Evolutionary conservation across 2,329 filamentous ascomycete genomes (phyloP).

Genomic region (Botryosphaeria agaves): DNA sequence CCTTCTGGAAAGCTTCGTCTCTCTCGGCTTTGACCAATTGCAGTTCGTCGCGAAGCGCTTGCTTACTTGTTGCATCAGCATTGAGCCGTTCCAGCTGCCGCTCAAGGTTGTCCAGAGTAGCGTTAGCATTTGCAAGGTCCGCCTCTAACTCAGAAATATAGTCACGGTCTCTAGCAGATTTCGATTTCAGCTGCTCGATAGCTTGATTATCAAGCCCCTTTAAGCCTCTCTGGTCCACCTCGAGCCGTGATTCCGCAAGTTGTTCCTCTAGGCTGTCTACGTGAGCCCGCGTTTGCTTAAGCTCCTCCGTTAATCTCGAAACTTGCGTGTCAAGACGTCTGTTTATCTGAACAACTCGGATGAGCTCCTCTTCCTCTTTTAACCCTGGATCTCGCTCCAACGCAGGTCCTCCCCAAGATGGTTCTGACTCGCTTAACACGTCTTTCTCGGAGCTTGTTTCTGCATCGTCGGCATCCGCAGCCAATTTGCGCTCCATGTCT

Average conservation of each 20-base stretch:
- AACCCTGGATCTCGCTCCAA: conserved; percentile 23
- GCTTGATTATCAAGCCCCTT: conserved; percentile 22
- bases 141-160: conserved; percentile 32
- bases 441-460: conserved; percentile 9
- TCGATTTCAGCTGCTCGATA: conserved; percentile 23
- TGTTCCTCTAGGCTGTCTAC: conserved; percentile 29
- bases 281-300: conserved; percentile 22
- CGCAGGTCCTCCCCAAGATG: not conserved
- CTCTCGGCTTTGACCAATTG: conserved; percentile 30
- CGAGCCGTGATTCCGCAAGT: conserved; percentile 26
- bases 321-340: conserved; percentile 24
- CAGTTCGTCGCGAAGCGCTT: conserved; percentile 32
- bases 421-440: conserved; percentile 3
- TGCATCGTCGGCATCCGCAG: conserved; percentile 9
- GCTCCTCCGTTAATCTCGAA: conserved; percentile 20
- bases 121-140: conserved; percentile 25
- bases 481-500: conserved; percentile 5
- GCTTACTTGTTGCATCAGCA: conserved; percentile 23
- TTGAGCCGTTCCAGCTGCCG: conserved; percentile 25
- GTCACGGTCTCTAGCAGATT: conserved; percentile 26
- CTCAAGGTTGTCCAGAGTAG: conserved; percentile 27
- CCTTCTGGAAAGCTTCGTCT: conserved; percentile 29
- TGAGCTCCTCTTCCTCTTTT: conserved; percentile 31
- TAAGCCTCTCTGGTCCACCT: conserved; percentile 23
- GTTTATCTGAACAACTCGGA: conserved; percentile 29